These are phyloP conservation scores for Xylariaceae sp. DNA, from an alignment of 2,329 filamentous ascomycete genomes.

Conservation along the genomic window DNA sequence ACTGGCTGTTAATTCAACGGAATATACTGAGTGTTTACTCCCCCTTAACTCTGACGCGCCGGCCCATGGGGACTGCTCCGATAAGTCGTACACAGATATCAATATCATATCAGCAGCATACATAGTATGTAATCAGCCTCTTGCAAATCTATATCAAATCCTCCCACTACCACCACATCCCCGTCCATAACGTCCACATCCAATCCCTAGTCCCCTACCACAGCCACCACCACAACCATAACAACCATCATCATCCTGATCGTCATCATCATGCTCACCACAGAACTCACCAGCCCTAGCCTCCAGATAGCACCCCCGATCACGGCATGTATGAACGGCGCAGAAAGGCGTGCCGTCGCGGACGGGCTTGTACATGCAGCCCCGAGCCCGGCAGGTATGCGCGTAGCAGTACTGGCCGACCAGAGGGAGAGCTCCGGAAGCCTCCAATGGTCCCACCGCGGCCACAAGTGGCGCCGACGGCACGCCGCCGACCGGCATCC, in stretches of 20 bases:
- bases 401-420: slow-evolving; percentile 5
- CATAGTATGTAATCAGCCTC: not conserved
- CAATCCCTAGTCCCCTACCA: slow-evolving; percentile 3
- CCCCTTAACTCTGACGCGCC: not conserved
- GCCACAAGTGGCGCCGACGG: not conserved
- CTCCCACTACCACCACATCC: slow-evolving; percentile 4
- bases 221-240: not conserved
- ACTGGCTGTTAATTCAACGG: no score
- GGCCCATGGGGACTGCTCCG: no score
- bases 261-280: not conserved
- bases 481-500: not conserved
- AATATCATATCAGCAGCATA: no score
- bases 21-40: not conserved
- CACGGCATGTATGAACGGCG: not conserved
- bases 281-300: not conserved
- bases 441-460: no score
- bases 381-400: slow-evolving; percentile 2
- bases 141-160: not conserved
- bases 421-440: not conserved
- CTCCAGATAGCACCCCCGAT: not conserved
- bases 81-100: no score
- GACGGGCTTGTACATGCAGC: not conserved
- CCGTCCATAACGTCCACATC: slow-evolving; percentile 1
- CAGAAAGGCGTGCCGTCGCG: not conserved
- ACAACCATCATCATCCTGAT: slow-evolving; percentile 1